Evolutionary conservation across 371 early-diverging fungal genomes (phyloP), one percentile per base, ranked within the genome.

Genomic region (Mortierella sp.): DNA sequence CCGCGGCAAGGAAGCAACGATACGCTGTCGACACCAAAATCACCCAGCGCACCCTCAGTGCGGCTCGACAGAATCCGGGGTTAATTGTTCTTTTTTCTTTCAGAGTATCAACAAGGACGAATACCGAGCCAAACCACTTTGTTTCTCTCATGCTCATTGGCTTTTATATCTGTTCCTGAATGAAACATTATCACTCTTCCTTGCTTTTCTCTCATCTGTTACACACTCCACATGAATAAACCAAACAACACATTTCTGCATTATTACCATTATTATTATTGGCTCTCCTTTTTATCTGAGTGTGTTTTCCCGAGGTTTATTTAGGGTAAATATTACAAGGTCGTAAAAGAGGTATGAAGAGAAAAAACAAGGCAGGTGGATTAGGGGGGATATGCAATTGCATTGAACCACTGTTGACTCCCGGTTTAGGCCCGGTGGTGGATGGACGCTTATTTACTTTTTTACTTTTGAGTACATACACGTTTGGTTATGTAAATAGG

Each of bases 1-100:
- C 86, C 86, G n/a, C 74, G 75, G 10, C 79, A 79, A 32, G 86
- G 82, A 18, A 85, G 85, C 51, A 81, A 85, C 48, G 86, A 85
- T 60, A 70, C 72, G 1, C 70, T 81, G 18, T 70, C 82, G 51
- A 84, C 81, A 10, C 84, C 84, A 29, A 83, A 71, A 27, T 43
- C 79, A 8, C 56, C 29, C 43, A 84, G 41, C 43, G 54, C 76
- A 35, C 84, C 84, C 7, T 79, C 86, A 12, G 86, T 85, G 14
- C 68, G 86, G 24, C 71, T 85, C 18, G 86, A 85, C 72, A 72
- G 86, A 49, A 85, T 85, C 58, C 82, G 86, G 29, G 79, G 79
- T 2, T 56, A 71, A 77, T 48, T 6, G 18, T 12, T 6, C 14
- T 35, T 16, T 32, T 35, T 6, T 32, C 2, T 60, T 24, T 35